Percentiles rank a stretch among this genome's conserved stretches.
Evolutionary conservation across 345 rosid species (phyloP).

Genomic region (Erucastrum elatum): DNA sequence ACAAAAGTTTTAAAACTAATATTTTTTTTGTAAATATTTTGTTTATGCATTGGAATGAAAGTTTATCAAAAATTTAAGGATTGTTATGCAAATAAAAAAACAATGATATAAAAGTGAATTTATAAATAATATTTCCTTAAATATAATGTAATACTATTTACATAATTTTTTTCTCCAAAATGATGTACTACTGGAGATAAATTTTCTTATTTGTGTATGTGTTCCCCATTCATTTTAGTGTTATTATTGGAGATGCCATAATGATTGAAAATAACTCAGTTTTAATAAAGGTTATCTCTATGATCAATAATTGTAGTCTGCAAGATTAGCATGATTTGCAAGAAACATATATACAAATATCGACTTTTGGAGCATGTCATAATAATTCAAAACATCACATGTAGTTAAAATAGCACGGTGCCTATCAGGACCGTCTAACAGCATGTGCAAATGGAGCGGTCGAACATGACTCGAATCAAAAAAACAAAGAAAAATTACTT

Average conservation of each 20-base stretch:
- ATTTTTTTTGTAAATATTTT: too few species aligned
- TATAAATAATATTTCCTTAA: too few species aligned
- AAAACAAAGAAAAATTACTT: too few species aligned
- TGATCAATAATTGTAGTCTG: conserved; percentile 1
- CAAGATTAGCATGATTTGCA: neutral
- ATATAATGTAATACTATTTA: too few species aligned
- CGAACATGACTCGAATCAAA: too few species aligned
- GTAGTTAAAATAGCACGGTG: neutral
- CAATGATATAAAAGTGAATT: too few species aligned
- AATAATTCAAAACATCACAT: neutral
- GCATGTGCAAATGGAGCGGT: too few species aligned
- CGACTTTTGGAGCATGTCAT: neutral
- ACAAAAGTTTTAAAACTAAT: too few species aligned
- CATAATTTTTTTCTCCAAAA: neutral
- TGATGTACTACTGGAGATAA: neutral
- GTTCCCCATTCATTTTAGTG: neutral
- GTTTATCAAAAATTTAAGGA: too few species aligned
- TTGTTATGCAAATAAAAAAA: neutral
- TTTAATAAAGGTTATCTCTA: neutral
- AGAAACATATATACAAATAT: neutral
- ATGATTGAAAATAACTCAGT: conserved; percentile 4
- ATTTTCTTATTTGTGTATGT: neutral
- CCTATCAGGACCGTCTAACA: neutral
- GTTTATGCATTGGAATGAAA: too few species aligned
- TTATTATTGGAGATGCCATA: neutral